Evolutionary conservation across 176 grass and related monocot genomes (phyloP).

Genomic region (Tillandsia leiboldiana): DNA sequence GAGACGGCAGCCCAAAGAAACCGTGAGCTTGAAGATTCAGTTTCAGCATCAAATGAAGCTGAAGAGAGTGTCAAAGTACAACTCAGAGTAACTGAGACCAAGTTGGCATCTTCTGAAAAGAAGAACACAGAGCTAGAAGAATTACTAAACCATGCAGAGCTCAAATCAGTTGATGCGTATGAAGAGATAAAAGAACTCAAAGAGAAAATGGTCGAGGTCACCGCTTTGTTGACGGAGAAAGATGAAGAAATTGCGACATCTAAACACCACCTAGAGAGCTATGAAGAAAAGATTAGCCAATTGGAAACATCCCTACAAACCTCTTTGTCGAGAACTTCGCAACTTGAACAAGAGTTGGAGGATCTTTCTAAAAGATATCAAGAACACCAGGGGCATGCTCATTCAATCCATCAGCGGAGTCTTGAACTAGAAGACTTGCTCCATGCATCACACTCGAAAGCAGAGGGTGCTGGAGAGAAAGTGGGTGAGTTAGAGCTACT

Average conservation of each 20-base stretch:
- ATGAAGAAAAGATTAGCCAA: constrained; percentile 27
- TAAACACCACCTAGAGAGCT: constrained; percentile 9
- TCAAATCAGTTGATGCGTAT: constrained; percentile 10
- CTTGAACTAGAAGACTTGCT: constrained; percentile 23
- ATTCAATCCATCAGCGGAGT: constrained; percentile 1
- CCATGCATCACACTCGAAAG: constrained; percentile 17
- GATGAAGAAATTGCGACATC: constrained; percentile 23
- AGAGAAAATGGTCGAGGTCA: constrained; percentile 7
- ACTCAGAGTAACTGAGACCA: constrained; percentile 46
- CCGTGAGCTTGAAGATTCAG: constrained; percentile 46
- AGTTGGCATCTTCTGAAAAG: constrained; percentile 47
- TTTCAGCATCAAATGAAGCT: constrained; percentile 45
- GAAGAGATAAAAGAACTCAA: constrained; percentile 8
- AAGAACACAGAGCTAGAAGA: constrained; percentile 28
- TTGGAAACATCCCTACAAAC: constrained; percentile 20
- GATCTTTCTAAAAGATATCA: constrained; percentile 3
- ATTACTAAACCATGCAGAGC: constrained; percentile 7
- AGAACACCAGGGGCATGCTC: constrained; percentile 9
- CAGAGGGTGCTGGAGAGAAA: constrained; percentile 23
- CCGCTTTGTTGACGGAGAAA: constrained; percentile 5
- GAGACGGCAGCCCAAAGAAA: constrained; percentile 32
- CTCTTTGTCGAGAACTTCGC: constrained; percentile 5
- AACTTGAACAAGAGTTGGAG: constrained; percentile 13
- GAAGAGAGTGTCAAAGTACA: constrained; percentile 46
- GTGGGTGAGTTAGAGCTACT: constrained; percentile 21